Evolutionary conservation across 1,284 basidiomycete genomes (phyloP).

Genomic region (Cryptococcus wingfieldii): DNA sequence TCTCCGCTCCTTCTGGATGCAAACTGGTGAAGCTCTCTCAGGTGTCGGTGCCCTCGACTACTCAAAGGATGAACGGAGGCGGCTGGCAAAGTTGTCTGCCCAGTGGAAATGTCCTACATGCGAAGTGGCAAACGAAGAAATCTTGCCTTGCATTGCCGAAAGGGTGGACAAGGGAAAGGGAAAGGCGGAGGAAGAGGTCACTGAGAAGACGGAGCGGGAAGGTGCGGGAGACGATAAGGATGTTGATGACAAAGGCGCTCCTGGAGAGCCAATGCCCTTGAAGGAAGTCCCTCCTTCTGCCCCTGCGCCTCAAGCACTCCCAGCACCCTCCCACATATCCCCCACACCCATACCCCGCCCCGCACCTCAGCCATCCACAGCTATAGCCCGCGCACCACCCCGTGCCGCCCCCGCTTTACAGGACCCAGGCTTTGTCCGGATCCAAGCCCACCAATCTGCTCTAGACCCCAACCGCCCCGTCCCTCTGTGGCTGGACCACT

Average conservation of each 20-base stretch:
- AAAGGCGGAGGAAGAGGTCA: background rate
- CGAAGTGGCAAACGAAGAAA: slow-evolving; percentile 61
- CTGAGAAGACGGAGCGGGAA: background rate
- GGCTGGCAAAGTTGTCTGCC: slow-evolving; percentile 74
- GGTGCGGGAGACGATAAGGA: background rate
- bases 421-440: background rate
- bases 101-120: slow-evolving; percentile 78
- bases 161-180: background rate
- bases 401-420: background rate
- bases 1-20: slow-evolving; percentile 83
- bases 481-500: slow-evolving; percentile 2
- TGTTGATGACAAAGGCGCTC: background rate
- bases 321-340: background rate
- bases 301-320: background rate
- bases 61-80: slow-evolving; percentile 68
- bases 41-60: slow-evolving; percentile 86
- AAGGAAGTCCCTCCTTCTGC: background rate
- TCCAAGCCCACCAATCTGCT: background rate
- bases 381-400: background rate
- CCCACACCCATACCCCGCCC: too few relatives aligned
- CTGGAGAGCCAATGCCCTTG: background rate
- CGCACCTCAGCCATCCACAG: background rate
- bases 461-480: background rate
- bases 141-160: slow-evolving; percentile 51
- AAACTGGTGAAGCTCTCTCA: slow-evolving; percentile 81